Evolutionary conservation across 148 eudicot species (phyloP), one percentile per base, ranked within the genome.

Genomic region (Drosera capensis): DNA sequence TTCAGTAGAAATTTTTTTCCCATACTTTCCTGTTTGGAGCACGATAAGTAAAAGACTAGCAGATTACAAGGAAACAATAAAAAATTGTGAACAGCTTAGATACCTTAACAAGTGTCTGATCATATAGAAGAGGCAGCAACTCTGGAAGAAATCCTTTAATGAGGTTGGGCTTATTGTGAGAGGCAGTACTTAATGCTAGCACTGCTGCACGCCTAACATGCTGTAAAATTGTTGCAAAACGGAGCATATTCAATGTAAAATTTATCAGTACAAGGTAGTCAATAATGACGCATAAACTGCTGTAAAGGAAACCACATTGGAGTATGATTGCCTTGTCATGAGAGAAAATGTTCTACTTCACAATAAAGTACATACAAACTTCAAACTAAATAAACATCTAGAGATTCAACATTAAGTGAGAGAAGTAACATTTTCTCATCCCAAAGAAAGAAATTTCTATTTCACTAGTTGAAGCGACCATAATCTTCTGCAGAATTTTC

Each of bases 201-300:
- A 90, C 95, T 30, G 95, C 97, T 23, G 97, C 95, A 37, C 95
- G 97, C 71, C 95, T 80, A 25, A 90, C 97, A 73, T 84, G 97
- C 97, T 90, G 97, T 66, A 70, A 40, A 61, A 43, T 29, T 12
- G 14, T 14, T 26, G 23, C 45, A 46, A 7, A 8, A 8, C 25
- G n/a, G 29, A 23, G 8, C 14, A 17, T 25, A 28, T 30, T 30
- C 20, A 23, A 25, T 3, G 9, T 25, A 12, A 16, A 51, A 39
- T 46, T 11, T 43, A 58, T 28, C 31, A 28, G 31, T 28, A 28
- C 31, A 28, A 9, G 31, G 9, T 3, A 28, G n/a, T n/a, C n/a
- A n/a, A n/a, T n/a, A n/a, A n/a, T n/a, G n/a, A n/a, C n/a, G n/a
- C n/a, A n/a, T n/a, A n/a, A n/a, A n/a, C n/a, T n/a, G n/a, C n/a